Base-by-base conservation (phyloP, 768 basidiomycete genomes). In the Gyrodon lividus region DNA sequence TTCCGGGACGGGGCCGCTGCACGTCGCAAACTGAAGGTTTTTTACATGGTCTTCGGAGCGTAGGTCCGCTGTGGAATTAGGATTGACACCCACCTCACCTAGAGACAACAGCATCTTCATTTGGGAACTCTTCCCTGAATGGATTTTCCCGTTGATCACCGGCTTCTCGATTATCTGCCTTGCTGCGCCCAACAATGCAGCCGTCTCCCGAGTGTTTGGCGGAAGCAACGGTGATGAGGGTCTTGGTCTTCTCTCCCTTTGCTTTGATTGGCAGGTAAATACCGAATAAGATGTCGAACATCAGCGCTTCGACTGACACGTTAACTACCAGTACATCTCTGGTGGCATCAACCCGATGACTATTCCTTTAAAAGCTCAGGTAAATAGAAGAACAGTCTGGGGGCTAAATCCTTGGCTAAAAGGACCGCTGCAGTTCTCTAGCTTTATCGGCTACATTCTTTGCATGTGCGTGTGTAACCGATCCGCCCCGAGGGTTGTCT, bases 141-240 rank as follows among this genome's bases (percentile, higher is more conserved):
- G 64, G 61, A 62, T 68, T 19, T 86, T 86, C 56, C 86, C 85
- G 0, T 70, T 86, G 20, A 58, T 85, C 28, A 83, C 82, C 2
- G 84, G 83, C 19, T 69, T 86, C 31, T 81, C 79, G 14, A 75
- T 84, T 19, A 71, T 85, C 59, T 87, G 86, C 55, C 73, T 87
- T 37, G 75, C 83, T 1, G 72, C 75, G 42, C 74, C 73, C 38
- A 65, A 82, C 16, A 79, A 72, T 46, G 58, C 78, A 0, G 72
- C 73, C 64, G 71, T 84, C 51, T 77, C 81, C 0, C 72, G 77
- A 23, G 68, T 84, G 26, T 84, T 85, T 58, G 83, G 83, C 46
- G 83, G 83, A 35, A 80, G 76, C 34, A 77, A 79, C 28, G 83
- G 75, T 48, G 83, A 86, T 48, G 82, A 84, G 63, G 83, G 83